phyloP scores from a whole-genome alignment of 768 basidiomycete genomes.

The Collybia mongolica region DNA sequence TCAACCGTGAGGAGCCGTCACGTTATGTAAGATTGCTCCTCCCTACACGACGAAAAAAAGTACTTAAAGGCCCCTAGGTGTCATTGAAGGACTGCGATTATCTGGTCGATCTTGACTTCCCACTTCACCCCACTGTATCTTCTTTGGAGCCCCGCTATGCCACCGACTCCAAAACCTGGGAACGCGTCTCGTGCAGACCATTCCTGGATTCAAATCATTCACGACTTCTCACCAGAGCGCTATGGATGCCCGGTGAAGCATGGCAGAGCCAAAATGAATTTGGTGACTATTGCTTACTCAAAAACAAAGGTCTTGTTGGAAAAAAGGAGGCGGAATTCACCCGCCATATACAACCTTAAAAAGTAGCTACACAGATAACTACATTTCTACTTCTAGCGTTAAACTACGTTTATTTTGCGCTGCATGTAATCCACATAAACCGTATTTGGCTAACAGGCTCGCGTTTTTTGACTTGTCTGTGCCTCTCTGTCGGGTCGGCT shows the following conservation, averaged over 20 bases:
- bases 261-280: constrained; percentile 74
- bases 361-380: too few relatives aligned
- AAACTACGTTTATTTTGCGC: too few relatives aligned
- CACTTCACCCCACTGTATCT: constrained; percentile 55
- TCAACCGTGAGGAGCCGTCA: constrained; percentile 75
- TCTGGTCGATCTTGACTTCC: constrained; percentile 88
- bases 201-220: constrained; percentile 87
- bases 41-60: constrained; percentile 1
- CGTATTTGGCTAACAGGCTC: too few relatives aligned
- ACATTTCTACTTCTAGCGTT: too few relatives aligned
- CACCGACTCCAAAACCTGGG: constrained; percentile 66
- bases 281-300: constrained; percentile 91
- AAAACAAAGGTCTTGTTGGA: constrained; percentile 46
- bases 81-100: constrained; percentile 79
- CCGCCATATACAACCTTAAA: constrained; percentile 3
- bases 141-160: constrained; percentile 80
- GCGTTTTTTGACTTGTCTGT: too few relatives aligned
- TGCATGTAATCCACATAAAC: too few relatives aligned
- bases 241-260: constrained; percentile 74
- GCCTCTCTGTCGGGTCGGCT: too few relatives aligned
- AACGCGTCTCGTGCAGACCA: constrained; percentile 73
- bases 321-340: constrained; percentile 31
- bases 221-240: constrained; percentile 63
- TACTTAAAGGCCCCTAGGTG: constrained; percentile 44
- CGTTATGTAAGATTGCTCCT: constrained; percentile 60